phyloP scores from a whole-genome alignment of 106 monocot genomes.

The Gastrodia elata region DNA sequence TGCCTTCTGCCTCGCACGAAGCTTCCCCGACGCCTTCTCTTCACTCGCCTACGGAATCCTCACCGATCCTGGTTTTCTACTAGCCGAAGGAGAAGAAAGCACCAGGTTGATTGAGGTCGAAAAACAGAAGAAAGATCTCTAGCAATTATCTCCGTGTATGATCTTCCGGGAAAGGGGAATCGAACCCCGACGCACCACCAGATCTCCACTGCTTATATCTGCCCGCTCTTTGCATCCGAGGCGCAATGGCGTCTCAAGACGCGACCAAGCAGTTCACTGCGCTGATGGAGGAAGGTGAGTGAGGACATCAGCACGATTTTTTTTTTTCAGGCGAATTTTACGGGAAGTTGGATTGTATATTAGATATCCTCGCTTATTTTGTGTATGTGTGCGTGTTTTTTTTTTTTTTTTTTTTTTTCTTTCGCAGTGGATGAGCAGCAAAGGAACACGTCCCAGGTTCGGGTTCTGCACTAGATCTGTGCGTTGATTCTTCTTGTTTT shows the following conservation, averaged over 20 bases:
- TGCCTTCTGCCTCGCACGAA: too few species aligned
- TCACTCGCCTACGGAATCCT: too few species aligned
- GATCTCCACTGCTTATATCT: background rate
- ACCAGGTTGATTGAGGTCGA: too few species aligned
- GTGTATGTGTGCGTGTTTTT: background rate
- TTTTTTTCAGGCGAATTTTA: background rate
- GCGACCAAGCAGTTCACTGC: slow-evolving; percentile 31
- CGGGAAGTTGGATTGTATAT: background rate
- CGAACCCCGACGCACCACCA: background rate
- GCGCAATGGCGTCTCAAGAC: slow-evolving; percentile 24
- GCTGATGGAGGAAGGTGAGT: slow-evolving; percentile 33
- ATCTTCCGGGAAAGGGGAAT: background rate
- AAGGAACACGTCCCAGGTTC: slow-evolving; percentile 39
- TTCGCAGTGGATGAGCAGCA: slow-evolving; percentile 40
- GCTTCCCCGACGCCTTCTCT: too few species aligned
- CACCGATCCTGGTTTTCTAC: too few species aligned
- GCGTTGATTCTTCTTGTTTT: background rate
- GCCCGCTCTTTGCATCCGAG: background rate
- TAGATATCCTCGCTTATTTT: background rate
- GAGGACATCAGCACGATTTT: background rate
- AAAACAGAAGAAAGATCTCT: too few species aligned
- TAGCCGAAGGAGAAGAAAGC: too few species aligned
- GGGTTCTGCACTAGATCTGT: slow-evolving; percentile 18
- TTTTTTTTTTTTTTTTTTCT: too few species aligned
- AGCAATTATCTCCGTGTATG: too few species aligned